Conservation (phyloP, 176 grass and related monocot species). For the Eremochloa ophiuroides region DNA sequence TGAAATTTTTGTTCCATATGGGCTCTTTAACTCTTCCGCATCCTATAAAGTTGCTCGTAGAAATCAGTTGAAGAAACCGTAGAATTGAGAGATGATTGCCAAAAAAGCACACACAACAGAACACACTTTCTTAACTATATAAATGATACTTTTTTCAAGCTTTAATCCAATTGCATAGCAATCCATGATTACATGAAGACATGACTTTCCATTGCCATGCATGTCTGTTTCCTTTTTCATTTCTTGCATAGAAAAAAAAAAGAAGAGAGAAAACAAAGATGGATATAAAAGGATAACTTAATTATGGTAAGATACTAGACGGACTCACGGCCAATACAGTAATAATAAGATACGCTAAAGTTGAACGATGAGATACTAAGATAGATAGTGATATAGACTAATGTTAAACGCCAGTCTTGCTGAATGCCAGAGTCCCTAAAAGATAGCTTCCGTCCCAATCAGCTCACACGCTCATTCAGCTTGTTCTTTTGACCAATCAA, state of each 20-base stretch:
- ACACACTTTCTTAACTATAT: background rate
- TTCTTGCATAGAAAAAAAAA: background rate
- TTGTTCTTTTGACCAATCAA: too few species aligned
- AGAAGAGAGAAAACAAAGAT: background rate
- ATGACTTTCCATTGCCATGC: constrained; percentile 1
- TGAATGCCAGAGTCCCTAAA: background rate
- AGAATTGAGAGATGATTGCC: too few species aligned
- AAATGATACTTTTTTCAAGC: background rate
- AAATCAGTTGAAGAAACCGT: too few species aligned
- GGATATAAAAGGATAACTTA: background rate
- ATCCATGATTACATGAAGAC: background rate
- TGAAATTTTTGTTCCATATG: too few species aligned
- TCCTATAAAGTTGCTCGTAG: too few species aligned
- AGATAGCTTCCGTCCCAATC: too few species aligned
- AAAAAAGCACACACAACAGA: too few species aligned
- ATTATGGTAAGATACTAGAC: background rate
- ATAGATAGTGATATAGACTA: too few species aligned
- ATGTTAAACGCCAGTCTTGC: background rate
- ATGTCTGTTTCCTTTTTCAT: constrained; percentile 27
- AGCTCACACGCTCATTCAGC: too few species aligned
- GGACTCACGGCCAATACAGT: too few species aligned
- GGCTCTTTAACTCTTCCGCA: too few species aligned
- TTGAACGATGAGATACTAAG: too few species aligned
- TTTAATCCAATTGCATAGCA: background rate
- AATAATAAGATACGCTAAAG: background rate